Evolutionary conservation across 192 early-diverging fungal species (phyloP), one percentile per base, ranked within the genome.

Genomic region (Coemansia sp.): DNA sequence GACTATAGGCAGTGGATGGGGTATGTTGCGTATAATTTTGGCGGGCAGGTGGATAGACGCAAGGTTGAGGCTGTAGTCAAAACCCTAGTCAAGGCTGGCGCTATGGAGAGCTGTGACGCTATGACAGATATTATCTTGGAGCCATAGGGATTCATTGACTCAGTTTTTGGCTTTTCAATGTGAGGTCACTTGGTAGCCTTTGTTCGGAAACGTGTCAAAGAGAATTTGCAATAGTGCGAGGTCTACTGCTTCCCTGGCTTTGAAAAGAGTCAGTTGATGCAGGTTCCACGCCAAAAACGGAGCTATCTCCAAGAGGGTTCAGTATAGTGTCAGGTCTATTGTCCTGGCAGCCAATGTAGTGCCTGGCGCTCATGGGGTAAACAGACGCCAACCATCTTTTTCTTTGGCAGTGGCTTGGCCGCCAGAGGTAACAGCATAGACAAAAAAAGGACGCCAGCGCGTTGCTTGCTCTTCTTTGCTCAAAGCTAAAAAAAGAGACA

Each of bases 1-100:
- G 79, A 82, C 23, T 75, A 63, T 1, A 14, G 31, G 10, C 37
- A 50, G 35, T 82, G 79, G 79, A 34, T 48, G 7, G 75, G n/a
- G 34, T 74, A 74, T 48, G 78, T 81, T 12, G n/a, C 33, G 38
- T 81, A 64, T 45, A 72, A 57, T 38, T 33, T 50, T 18, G 66
- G 66, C 6, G 7, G 21, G 6, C 26, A 7, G 2, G 78, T 81
- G 18, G 78, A 81, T 26, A 45, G 64, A 7, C 33, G 10, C 8
- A 57, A 53, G 12, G 37, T 73, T 11, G 41, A n/a, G 14, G 61
- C 53, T 28, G 78, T 68, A 3, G 35, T 72, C 9, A 36, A 28
- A 11, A 66, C 73, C 3, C 59, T 81, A 31, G 21, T 53, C 16
- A 58, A 57, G 8, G 78, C 78, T 1, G 73, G 69, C 2, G 73